Conservation (phyloP, 495 filamentous ascomycete species). For the Pseudoneurospora amorphoporcata region DNA sequence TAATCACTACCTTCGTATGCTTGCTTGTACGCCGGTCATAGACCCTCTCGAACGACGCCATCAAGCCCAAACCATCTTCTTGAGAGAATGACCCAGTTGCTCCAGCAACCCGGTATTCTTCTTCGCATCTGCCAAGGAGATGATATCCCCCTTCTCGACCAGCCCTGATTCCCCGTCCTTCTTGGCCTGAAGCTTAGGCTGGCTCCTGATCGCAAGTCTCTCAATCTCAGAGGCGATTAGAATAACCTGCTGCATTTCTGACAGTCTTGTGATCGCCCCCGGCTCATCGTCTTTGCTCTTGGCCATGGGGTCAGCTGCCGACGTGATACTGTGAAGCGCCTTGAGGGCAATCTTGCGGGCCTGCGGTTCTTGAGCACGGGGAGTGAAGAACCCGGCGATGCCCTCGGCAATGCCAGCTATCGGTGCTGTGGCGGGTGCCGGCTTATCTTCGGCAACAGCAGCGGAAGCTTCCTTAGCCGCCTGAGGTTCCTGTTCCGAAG, state of each 20-base stretch:
- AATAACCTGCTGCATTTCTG: conserved; percentile 59
- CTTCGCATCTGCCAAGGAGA: conserved; percentile 73
- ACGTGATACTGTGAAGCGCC: conserved; percentile 46
- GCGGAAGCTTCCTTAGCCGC: background rate
- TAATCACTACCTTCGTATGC: background rate
- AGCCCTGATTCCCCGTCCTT: conserved; percentile 23
- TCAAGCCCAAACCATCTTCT: conserved; percentile 86
- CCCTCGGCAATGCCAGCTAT: conserved; percentile 2
- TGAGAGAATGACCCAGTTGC: conserved; percentile 72
- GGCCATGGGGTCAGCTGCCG: conserved; percentile 33
- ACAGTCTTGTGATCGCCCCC: conserved; percentile 34
- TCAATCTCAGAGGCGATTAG: conserved; percentile 56
- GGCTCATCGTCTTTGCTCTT: conserved; percentile 16
- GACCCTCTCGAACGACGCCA: background rate
- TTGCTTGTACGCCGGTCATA: background rate
- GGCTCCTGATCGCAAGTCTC: conserved; percentile 27
- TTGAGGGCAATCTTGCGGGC: conserved; percentile 44
- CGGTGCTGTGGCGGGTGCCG: background rate
- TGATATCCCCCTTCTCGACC: conserved; percentile 66
- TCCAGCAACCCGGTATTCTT: conserved; percentile 80
- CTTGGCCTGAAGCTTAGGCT: conserved; percentile 16
- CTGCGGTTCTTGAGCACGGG: conserved; percentile 13
- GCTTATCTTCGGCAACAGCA: background rate
- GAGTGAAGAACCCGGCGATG: conserved; percentile 21
- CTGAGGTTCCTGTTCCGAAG: background rate